A percentile compares a stretch with the other conserved stretches of the same genome.
Evolutionary conservation across 1,284 basidiomycete genomes (phyloP).

Genomic region (Ceratobasidium papillatum): DNA sequence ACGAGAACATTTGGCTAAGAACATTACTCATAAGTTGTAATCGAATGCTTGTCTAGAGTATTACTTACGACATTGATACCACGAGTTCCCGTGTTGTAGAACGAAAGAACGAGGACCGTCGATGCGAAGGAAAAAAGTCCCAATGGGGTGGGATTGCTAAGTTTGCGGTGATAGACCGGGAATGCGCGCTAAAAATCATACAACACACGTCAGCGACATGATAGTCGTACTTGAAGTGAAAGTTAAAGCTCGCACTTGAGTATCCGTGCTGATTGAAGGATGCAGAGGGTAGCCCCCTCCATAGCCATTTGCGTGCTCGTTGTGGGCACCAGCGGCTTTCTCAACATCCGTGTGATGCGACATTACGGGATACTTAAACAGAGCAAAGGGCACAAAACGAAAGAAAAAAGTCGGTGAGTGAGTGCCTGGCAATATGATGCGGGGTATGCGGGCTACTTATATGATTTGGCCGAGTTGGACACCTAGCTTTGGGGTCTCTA

Average conservation of each 20-base stretch:
- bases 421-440: not conserved
- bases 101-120: constrained; percentile 62
- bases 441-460: constrained; percentile 5
- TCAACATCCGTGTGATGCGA: constrained; percentile 12
- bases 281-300: not conserved
- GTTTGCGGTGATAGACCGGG: constrained; percentile 47
- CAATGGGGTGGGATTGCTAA: constrained; percentile 58
- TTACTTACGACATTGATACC: constrained; percentile 21
- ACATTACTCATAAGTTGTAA: not conserved
- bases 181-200: constrained; percentile 23
- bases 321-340: not conserved
- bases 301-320: constrained; percentile 1
- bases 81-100: constrained; percentile 50
- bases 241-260: not conserved
- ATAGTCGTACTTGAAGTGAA: not conserved
- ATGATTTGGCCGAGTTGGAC: not conserved
- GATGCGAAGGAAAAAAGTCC: constrained; percentile 59
- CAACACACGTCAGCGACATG: not conserved
- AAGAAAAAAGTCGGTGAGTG: not conserved
- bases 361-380: not conserved
- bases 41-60: not conserved
- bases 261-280: constrained; percentile 17
- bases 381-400: not conserved
- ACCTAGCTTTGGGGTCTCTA: not conserved
- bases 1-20: constrained; percentile 53